Evolutionary conservation across 331 rosid genomes (phyloP), one percentile per base, ranked within the genome.

Genomic region (Stylosanthes scabra): DNA sequence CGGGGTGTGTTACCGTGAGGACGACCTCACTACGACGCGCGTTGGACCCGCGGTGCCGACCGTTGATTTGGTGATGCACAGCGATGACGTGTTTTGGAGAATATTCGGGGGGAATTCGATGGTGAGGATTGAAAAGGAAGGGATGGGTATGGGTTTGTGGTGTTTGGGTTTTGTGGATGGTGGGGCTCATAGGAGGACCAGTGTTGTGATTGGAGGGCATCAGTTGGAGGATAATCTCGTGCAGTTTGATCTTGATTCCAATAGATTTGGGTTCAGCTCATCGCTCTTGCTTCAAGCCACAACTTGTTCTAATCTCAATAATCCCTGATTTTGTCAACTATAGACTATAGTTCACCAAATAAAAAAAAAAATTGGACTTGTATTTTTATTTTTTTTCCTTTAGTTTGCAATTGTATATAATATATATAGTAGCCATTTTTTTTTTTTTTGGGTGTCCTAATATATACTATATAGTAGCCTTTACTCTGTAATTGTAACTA

Each of bases 111-210:
- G 80, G 7, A 86, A 86, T 71, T 80, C 87, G 41, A 86, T 86
- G 90, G 87, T 77, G 52, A 77, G 87, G 80, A 66, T 83, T 11
- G 67, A 34, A 2, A 71, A 55, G 70, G 70, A 14, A 1, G 85
- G 76, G 8, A 75, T 13, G 14, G 87, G 80, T 37, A 10, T 58
- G 64, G 87, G 77, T 37, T 13, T 58, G 64, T 83, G 87, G 90
- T 86, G 90, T 58, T 68, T 86, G 78, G 90, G 85, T 7, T 77
- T 80, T 41, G 77, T 77, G 59, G 81, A 86, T 20, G 90, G 85
- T 41, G 89, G 85, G 73, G 31, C 14, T 7, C 59, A 46, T 8
- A 55, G 87, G 56, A 83, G 80, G 60, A 66, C 87, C 10, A 12
- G 75, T 31, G 55, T 86, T 6, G 82, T 77, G 67, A 86, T 85